These are phyloP conservation scores for Corniculantispora saksenae DNA, from an alignment of 2,329 filamentous ascomycete species.

Conservation along the genomic window DNA sequence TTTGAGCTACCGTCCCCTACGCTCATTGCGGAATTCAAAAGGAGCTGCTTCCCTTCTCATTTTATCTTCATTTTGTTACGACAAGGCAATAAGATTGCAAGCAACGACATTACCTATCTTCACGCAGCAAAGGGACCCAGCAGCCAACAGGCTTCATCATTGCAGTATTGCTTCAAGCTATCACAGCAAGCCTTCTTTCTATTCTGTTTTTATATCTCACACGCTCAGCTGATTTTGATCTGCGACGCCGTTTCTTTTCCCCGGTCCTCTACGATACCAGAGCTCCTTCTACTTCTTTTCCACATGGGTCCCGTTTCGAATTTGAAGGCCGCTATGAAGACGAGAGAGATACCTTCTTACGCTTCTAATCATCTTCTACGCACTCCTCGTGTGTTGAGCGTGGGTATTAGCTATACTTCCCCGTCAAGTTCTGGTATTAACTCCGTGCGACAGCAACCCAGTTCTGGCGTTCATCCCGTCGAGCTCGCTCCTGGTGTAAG, in stretches of 20 bases:
- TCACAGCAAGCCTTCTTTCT: too few species aligned
- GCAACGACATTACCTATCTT: not conserved
- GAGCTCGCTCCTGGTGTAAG: not conserved
- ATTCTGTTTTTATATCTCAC: too few species aligned
- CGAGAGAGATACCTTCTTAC: constrained; percentile 15
- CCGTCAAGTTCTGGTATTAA: not conserved
- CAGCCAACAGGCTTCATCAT: not conserved
- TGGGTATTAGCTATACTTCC: not conserved
- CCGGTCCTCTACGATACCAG: not conserved
- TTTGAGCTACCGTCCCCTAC: not conserved
- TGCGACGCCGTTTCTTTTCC: not conserved
- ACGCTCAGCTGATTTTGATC: too few species aligned
- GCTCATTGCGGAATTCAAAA: constrained; percentile 7
- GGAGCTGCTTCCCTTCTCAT: not conserved
- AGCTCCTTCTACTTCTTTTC: too few species aligned
- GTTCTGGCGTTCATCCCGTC: not conserved
- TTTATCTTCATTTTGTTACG: not conserved
- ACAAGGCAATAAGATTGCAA: not conserved
- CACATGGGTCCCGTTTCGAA: constrained; percentile 1
- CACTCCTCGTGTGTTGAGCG: not conserved
- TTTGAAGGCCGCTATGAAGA: not conserved
- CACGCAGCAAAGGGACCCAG: not conserved
- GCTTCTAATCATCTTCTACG: constrained; percentile 8
- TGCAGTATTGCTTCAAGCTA: too few species aligned
- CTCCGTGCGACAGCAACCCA: not conserved